phyloP scores from a whole-genome alignment of 371 early-diverging fungal genomes.

The Mortierella sp. region DNA sequence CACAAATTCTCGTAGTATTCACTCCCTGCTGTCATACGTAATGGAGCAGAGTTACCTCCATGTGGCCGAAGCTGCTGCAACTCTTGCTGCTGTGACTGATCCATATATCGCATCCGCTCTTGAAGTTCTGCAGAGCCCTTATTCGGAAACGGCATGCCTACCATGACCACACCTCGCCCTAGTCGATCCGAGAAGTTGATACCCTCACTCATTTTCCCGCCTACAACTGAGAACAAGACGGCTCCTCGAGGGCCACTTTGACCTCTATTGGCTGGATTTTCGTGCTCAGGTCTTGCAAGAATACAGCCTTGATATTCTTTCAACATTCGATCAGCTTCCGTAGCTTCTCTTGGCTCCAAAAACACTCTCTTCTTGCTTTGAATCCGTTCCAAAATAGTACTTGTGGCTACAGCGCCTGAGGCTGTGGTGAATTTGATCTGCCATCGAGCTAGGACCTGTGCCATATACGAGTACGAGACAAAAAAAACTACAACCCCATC shows the following conservation, averaged over 20 bases:
- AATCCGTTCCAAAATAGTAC: constrained; percentile 19
- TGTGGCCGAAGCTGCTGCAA: constrained; percentile 5
- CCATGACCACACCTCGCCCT: constrained; percentile 89
- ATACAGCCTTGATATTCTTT: constrained; percentile 65
- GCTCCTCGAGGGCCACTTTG: constrained; percentile 68
- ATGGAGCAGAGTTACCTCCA: background rate
- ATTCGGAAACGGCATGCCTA: constrained; percentile 93
- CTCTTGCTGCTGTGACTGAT: constrained; percentile 47
- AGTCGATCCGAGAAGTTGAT: constrained; percentile 95
- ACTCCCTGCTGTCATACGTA: constrained; percentile 62
- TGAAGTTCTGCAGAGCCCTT: constrained; percentile 76
- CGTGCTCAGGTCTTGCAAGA: constrained; percentile 28
- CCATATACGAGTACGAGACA: constrained; percentile 90
- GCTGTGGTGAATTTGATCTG: constrained; percentile 40
- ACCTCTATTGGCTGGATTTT: background rate
- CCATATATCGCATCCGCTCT: constrained; percentile 81
- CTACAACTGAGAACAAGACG: constrained; percentile 94
- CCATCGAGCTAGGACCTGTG: constrained; percentile 75
- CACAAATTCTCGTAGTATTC: constrained; percentile 93
- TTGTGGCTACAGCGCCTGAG: constrained; percentile 21
- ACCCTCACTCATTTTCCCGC: constrained; percentile 98
- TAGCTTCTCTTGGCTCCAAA: constrained; percentile 75
- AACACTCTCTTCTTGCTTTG: constrained; percentile 62
- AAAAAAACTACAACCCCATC: constrained; percentile 97
- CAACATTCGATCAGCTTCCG: constrained; percentile 70